These are phyloP conservation scores for Mortierella claussenii DNA, from an alignment of 192 early-diverging fungal species.

Conservation along the genomic window DNA sequence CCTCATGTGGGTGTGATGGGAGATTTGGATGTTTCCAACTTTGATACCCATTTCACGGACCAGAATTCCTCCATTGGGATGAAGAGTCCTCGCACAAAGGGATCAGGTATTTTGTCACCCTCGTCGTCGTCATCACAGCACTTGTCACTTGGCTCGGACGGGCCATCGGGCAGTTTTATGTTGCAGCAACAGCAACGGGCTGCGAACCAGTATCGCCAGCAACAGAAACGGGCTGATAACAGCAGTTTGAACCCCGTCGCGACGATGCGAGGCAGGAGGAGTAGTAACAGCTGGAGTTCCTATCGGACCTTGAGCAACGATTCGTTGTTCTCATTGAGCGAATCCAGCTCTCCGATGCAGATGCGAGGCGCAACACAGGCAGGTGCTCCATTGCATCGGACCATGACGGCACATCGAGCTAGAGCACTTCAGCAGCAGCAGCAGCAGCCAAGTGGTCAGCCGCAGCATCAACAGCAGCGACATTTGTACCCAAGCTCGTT, in stretches of 20 bases:
- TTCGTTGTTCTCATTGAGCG: conserved; percentile 25
- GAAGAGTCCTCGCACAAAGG: background rate
- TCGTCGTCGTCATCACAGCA: background rate
- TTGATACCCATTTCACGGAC: conserved; percentile 76
- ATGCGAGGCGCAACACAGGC: too few relatives aligned
- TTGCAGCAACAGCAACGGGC: conserved; percentile 44
- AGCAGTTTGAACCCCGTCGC: conserved; percentile 31
- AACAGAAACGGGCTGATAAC: conserved; percentile 39
- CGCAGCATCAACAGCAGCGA: conserved; percentile 10
- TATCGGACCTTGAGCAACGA: conserved; percentile 45
- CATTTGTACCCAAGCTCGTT: background rate
- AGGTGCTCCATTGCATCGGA: conserved; percentile 5
- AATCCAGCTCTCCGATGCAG: conserved; percentile 10
- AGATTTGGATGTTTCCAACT: conserved; percentile 77
- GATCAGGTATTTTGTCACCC: background rate
- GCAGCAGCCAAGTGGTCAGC: conserved; percentile 1
- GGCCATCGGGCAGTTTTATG: conserved; percentile 31
- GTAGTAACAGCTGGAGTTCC: conserved; percentile 47
- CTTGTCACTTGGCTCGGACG: conserved; percentile 7
- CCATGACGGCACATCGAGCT: conserved; percentile 4
- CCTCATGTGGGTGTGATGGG: conserved; percentile 54
- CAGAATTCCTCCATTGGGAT: conserved; percentile 53
- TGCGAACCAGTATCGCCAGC: conserved; percentile 43
- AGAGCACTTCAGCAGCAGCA: conserved; percentile 23
- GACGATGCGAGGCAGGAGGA: conserved; percentile 31